Evolutionary conservation across 2,329 filamentous ascomycete species (phyloP).

Genomic region (Alternaria sp.): DNA sequence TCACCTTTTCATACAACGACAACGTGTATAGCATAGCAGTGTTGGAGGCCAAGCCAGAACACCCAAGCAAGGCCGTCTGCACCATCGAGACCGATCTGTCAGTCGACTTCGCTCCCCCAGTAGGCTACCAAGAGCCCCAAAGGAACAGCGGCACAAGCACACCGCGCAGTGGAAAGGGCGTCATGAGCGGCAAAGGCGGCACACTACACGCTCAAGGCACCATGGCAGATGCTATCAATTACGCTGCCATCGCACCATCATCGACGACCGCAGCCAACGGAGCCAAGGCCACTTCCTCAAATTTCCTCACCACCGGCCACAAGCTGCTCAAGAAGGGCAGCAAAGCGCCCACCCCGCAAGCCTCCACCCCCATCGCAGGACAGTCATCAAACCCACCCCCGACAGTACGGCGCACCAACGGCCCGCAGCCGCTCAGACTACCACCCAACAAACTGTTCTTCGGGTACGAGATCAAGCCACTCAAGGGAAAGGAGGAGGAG

Average conservation of each 20-base stretch:
- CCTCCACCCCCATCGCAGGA: conserved; percentile 68
- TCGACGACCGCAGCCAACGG: conserved; percentile 69
- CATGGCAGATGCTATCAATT: conserved; percentile 99
- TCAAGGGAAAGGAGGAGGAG: conserved; percentile 74
- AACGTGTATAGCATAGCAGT: conserved; percentile 92
- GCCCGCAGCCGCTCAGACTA: conserved; percentile 83
- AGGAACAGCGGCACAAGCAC: conserved; percentile 83
- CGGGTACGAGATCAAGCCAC: conserved; percentile 88
- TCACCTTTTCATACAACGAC: conserved; percentile 97
- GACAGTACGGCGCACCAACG: conserved; percentile 66
- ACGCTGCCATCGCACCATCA: conserved; percentile 83
- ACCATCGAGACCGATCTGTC: conserved; percentile 96
- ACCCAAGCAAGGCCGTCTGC: conserved; percentile 82
- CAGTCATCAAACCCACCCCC: conserved; percentile 52
- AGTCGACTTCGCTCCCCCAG: conserved; percentile 92
- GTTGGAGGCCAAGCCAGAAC: conserved; percentile 87
- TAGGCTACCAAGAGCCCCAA: conserved; percentile 92
- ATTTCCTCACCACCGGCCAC: conserved; percentile 82
- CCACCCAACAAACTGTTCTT: conserved; percentile 94
- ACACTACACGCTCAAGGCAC: conserved; percentile 83
- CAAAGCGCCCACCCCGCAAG: conserved; percentile 71
- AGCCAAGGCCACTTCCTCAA: conserved; percentile 70
- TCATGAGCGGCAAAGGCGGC: conserved; percentile 70
- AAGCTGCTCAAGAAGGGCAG: conserved; percentile 83
- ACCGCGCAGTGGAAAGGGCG: conserved; percentile 71